Base-by-base conservation (phyloP, 768 basidiomycete species). In the Suillus discolor region DNA sequence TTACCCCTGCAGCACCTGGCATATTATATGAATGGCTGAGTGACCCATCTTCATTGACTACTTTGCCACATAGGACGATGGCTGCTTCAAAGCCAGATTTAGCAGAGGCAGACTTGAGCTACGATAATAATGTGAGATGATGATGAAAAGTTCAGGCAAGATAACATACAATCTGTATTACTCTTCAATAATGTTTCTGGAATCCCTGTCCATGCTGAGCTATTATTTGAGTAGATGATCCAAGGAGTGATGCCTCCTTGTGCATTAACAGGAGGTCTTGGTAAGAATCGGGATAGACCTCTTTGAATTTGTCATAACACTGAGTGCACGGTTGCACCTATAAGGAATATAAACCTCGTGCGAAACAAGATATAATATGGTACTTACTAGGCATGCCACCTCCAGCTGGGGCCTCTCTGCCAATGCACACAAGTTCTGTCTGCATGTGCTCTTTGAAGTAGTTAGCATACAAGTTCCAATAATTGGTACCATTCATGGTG, bases 61-160 rank as follows among this genome's bases (percentile, higher is more conserved):
- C 55, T 3, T 62, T 68, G 3, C 68, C 62, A 23, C 65, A 66
- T 38, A 68, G 61, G 16, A 68, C 23, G 12, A 47, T 47, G 47
- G 47, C 47, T 12, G 47, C 47, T 23, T 47, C 47, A 13, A 47
- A 47, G n/a, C 47, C 47, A 47, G 47, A 47, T 47, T 47, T 47
- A 23, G 8, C 20, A 6, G 44, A 45, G 8, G 44, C 44, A 20
- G 44, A 45, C 18, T 45, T 7, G 44, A 45, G 44, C 44, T 45
- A n/a, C 3, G 6, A n/a, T 45, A 45, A n/a, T 6, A 20, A 45
- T 1, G 9, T 45, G 18, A 45, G 44, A 8, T 45, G 44, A 45
- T 45, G 20, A 45, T 20, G n/a, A 9, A 45, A 45, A 45, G 0
- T 45, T 45, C 18, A 4, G 20, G 44, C 7, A 20, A 45, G 44